Percentiles rank a stretch among this genome's conserved stretches.
phyloP scores from a whole-genome alignment of 2,329 filamentous ascomycete genomes.

The Phialophora chinensis region DNA sequence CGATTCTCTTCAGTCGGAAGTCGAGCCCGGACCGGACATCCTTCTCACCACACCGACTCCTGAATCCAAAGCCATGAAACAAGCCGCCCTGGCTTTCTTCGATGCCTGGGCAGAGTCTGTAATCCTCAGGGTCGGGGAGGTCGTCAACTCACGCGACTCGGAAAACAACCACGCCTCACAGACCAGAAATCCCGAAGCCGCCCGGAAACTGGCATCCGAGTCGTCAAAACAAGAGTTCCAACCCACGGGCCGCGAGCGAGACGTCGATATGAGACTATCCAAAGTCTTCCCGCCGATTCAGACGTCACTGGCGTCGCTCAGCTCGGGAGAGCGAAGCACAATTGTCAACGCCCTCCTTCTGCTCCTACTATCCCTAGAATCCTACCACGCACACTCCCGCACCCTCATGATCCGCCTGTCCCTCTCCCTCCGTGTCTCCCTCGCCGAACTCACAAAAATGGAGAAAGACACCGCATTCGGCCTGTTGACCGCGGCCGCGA shows the following conservation, averaged over 20 bases:
- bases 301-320: constrained; percentile 62
- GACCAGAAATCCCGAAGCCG: constrained; percentile 46
- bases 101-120: constrained; percentile 78
- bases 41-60: constrained; percentile 19
- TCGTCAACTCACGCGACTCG: constrained; percentile 56
- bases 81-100: constrained; percentile 72
- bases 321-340: constrained; percentile 66
- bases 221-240: constrained; percentile 11
- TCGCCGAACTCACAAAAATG: constrained; percentile 66
- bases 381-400: constrained; percentile 73
- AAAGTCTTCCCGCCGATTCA: constrained; percentile 62
- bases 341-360: constrained; percentile 71
- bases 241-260: constrained; percentile 11
- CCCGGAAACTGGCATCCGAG: constrained; percentile 31
- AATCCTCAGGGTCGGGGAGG: constrained; percentile 72
- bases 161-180: constrained; percentile 22
- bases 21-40: constrained; percentile 13
- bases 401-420: constrained; percentile 70
- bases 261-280: constrained; percentile 14
- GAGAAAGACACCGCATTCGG: constrained; percentile 74
- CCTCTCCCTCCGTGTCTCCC: constrained; percentile 67
- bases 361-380: constrained; percentile 71
- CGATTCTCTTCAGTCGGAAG: neutral
- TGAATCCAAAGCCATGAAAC: constrained; percentile 23
- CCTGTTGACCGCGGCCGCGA: constrained; percentile 70